These are phyloP conservation scores for Clohesyomyces aquaticus DNA, from an alignment of 495 filamentous ascomycete genomes.

Conservation along the genomic window DNA sequence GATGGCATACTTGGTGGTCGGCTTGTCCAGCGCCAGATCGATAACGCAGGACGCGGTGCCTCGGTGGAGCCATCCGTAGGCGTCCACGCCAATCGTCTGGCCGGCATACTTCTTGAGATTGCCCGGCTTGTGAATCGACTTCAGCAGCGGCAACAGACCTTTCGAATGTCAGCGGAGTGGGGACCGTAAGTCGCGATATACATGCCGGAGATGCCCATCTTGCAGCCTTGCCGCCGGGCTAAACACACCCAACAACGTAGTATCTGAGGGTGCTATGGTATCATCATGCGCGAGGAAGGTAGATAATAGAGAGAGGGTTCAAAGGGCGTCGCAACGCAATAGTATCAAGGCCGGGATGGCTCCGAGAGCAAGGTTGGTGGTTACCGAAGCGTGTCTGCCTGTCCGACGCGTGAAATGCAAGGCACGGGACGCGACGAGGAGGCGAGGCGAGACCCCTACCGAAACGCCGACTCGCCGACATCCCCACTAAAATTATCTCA, in stretches of 20 bases:
- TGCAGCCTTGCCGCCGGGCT: constrained; percentile 11
- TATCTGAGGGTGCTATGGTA: constrained; percentile 20
- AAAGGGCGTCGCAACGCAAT: background rate
- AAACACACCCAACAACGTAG: constrained; percentile 8
- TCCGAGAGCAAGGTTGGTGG: background rate
- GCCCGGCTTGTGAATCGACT: constrained; percentile 89
- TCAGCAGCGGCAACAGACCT: constrained; percentile 89
- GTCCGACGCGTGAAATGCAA: constrained; percentile 24
- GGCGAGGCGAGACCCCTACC: background rate
- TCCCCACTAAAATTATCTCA: constrained; percentile 38
- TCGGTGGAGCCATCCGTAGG: constrained; percentile 97
- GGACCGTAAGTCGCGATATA: background rate
- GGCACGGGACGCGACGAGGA: constrained; percentile 11
- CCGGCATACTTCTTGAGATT: constrained; percentile 86
- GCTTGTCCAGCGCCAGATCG: constrained; percentile 85
- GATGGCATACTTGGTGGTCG: constrained; percentile 74
- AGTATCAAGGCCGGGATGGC: background rate
- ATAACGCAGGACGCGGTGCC: constrained; percentile 89
- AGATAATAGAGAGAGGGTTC: constrained; percentile 12
- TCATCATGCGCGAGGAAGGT: constrained; percentile 9
- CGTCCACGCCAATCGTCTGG: constrained; percentile 89
- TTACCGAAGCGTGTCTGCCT: background rate
- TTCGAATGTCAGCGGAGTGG: constrained; percentile 43
- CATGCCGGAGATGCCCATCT: constrained; percentile 53
- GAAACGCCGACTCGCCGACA: constrained; percentile 8